Evolutionary conservation across 331 rosid species (phyloP).

Genomic region (Quercus lobata): DNA sequence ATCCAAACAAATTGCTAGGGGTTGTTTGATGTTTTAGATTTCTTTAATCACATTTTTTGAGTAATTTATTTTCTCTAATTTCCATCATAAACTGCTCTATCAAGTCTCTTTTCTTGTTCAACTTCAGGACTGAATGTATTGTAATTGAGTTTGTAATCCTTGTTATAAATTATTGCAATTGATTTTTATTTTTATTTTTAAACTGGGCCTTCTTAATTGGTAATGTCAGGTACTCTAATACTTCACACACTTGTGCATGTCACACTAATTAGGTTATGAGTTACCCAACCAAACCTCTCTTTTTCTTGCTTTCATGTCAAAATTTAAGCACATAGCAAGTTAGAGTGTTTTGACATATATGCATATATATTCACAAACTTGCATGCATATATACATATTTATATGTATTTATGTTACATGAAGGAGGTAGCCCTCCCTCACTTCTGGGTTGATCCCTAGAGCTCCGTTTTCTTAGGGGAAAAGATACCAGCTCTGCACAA

Average conservation of each 20-base stretch:
- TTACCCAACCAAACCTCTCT: not conserved
- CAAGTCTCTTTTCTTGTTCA: not conserved
- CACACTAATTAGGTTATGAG: not conserved
- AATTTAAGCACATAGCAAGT: too few relatives aligned
- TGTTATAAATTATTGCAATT: not conserved
- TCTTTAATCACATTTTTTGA: not conserved
- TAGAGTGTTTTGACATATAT: not conserved
- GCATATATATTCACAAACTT: not conserved
- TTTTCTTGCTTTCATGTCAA: too few relatives aligned
- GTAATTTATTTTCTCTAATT: not conserved
- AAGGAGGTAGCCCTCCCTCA: not conserved
- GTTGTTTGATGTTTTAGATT: not conserved
- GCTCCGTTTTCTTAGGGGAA: not conserved
- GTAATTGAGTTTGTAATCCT: not conserved
- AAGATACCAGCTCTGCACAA: not conserved
- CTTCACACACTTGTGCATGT: not conserved
- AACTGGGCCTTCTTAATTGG: not conserved
- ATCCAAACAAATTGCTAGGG: not conserved
- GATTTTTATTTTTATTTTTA: not conserved
- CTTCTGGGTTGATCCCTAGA: not conserved
- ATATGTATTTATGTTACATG: not conserved
- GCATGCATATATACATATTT: not conserved
- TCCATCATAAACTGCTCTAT: not conserved
- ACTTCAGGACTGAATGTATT: not conserved
- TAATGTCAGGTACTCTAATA: not conserved